Percentiles rank a stretch among this genome's conserved stretches.
These are phyloP conservation scores for Macadamia tetraphylla DNA, from an alignment of 164 flowering plant species.

Conservation along the genomic window DNA sequence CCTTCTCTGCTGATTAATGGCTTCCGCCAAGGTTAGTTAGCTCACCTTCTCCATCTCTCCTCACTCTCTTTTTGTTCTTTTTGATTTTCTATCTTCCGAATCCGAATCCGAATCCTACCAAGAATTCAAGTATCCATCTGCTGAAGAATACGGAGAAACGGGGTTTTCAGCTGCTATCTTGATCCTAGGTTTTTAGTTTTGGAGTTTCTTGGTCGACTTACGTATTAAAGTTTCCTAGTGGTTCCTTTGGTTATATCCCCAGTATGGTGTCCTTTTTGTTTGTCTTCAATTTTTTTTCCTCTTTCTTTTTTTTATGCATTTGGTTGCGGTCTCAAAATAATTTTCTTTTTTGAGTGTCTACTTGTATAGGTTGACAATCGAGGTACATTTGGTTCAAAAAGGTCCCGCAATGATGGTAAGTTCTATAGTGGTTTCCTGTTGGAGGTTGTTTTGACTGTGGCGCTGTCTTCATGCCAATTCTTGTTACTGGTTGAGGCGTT, in stretches of 20 bases:
- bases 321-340: not conserved
- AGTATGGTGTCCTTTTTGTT: not conserved
- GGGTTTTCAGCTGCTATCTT: not conserved
- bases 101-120: too few relatives aligned
- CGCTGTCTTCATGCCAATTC: too few relatives aligned
- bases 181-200: not conserved
- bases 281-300: too few relatives aligned
- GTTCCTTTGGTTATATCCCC: not conserved
- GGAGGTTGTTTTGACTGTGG: too few relatives aligned
- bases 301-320: not conserved
- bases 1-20: not conserved
- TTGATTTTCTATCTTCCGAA: not conserved
- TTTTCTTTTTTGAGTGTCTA: not conserved
- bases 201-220: not conserved
- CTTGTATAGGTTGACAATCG: slow-evolving; percentile 6
- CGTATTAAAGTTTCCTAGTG: not conserved
- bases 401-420: slow-evolving; percentile 13
- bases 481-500: too few relatives aligned
- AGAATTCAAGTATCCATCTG: not conserved
- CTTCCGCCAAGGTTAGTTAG: slow-evolving; percentile 7
- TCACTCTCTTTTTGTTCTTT: not conserved
- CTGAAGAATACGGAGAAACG: not conserved
- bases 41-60: not conserved
- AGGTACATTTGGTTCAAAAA: slow-evolving; percentile 10
- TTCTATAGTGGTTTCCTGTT: not conserved